These are phyloP conservation scores for Chlamydomonas sp. DNA, from an alignment of 139 green algal genomes.

Conservation along the genomic window DNA sequence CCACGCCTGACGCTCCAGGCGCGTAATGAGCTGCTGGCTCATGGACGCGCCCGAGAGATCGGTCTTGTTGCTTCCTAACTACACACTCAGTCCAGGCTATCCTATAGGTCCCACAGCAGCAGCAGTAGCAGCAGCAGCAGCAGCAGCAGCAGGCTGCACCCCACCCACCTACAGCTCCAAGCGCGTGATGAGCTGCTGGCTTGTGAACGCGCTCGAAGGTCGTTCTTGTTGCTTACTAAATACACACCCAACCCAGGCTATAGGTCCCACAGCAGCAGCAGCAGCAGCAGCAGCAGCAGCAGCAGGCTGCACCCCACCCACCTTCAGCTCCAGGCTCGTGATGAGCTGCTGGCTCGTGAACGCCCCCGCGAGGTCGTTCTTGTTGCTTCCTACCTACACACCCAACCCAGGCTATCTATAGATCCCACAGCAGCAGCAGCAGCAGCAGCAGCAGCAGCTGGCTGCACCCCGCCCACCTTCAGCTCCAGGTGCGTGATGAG, in stretches of 20 bases:
- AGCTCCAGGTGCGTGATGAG: conserved; percentile 77
- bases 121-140: neutral
- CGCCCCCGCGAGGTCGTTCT: conserved; percentile 87
- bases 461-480: no score
- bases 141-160: conserved; percentile 6
- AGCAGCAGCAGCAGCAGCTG: conserved; percentile 1
- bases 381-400: conserved; percentile 35
- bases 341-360: conserved; percentile 69
- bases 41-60: conserved; percentile 78
- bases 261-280: no score
- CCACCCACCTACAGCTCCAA: conserved; percentile 81
- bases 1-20: conserved; percentile 70
- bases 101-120: neutral
- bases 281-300: no score
- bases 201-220: conserved; percentile 75
- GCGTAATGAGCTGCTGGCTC: conserved; percentile 64
- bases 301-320: conserved; percentile 19
- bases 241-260: no score
- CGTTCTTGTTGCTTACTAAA: conserved; percentile 99
- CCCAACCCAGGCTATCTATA: no score
- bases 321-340: conserved; percentile 71
- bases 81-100: no score
- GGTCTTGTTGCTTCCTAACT: conserved; percentile 63
- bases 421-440: neutral
- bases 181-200: conserved; percentile 62